phyloP scores from a whole-genome alignment of 192 early-diverging fungal genomes.

The Lunasporangiospora selenospora region DNA sequence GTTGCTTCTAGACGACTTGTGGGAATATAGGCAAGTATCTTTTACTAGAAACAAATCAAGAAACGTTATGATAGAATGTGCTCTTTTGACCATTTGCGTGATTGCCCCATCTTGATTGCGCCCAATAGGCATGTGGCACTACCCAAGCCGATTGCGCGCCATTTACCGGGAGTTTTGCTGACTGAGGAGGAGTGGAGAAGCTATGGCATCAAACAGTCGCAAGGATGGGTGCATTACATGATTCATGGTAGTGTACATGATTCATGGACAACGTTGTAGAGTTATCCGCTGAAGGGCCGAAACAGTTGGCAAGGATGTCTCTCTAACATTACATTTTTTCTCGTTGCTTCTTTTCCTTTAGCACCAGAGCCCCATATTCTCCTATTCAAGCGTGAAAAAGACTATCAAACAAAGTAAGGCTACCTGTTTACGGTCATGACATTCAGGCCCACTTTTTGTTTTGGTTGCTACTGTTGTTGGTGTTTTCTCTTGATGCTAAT shows the following conservation, averaged over 20 bases:
- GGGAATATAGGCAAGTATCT: constrained; percentile 22
- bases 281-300: neutral
- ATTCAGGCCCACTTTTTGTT: no score
- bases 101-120: no score
- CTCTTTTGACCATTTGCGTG: no score
- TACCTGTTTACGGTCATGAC: no score
- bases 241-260: constrained; percentile 47
- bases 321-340: neutral
- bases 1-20: constrained; percentile 8
- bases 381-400: constrained; percentile 56
- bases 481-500: no score
- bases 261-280: no score
- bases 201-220: constrained; percentile 53
- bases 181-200: constrained; percentile 54
- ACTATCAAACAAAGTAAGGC: constrained; percentile 53
- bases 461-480: no score
- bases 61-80: no score
- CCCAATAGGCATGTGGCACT: constrained; percentile 54
- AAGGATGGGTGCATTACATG: constrained; percentile 62
- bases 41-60: no score
- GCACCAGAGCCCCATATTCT: constrained; percentile 59
- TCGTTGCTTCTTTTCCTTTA: constrained; percentile 7
- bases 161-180: constrained; percentile 47
- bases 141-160: constrained; percentile 45
- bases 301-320: neutral